Base-by-base conservation (phyloP, 2,329 filamentous ascomycete species). In the Cryphonectria japonica region DNA sequence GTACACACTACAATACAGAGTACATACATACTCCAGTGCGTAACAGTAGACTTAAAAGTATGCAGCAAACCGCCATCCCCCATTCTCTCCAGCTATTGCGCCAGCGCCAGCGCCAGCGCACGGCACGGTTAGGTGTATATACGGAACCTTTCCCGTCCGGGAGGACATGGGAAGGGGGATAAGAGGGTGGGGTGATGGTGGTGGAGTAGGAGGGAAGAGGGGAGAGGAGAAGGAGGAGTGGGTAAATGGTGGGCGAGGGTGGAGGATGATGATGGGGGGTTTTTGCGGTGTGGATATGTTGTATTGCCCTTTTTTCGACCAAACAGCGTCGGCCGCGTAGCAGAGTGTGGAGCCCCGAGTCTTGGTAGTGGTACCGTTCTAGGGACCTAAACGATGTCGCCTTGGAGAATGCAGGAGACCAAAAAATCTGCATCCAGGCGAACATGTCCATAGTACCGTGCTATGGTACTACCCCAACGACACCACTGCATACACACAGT, bases 261-360 rank as follows among this genome's bases (percentile, higher is more conserved):
- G 41, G 41, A 13, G 41, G 41, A 13, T 43, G 14, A 43, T 43
- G 46, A 50, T 50, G 46, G 46, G 11, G 46, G 46, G 26, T 26
- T 26, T 26, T 50, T 50, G 22, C 46, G n/a, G 46, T 43, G 46
- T 50, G 46, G 46, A n/a, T 50, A 50, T n/a, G 46, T 50, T 50
- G 46, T 50, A 50, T 50, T n/a, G 22, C 46, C 46, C 22, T 43
- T 41, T 69, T 39, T 57, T 59, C 39, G 37, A 64, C 71, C 71
- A 72, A 72, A 68, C 68, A 68, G 62, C 65, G 66, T 65, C n/a
- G 41, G 68, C 71, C 71, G 67, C 71, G 68, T 69, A 65, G 71
- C 70, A 72, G n/a, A 50, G 46, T 50, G 41, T 61, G 64, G 68
- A 34, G 60, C 29, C 54, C 67, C 26, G 26, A 26, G 22, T n/a